phyloP scores from a whole-genome alignment of 176 grass and related monocot genomes.

The Oryza longistaminata region DNA sequence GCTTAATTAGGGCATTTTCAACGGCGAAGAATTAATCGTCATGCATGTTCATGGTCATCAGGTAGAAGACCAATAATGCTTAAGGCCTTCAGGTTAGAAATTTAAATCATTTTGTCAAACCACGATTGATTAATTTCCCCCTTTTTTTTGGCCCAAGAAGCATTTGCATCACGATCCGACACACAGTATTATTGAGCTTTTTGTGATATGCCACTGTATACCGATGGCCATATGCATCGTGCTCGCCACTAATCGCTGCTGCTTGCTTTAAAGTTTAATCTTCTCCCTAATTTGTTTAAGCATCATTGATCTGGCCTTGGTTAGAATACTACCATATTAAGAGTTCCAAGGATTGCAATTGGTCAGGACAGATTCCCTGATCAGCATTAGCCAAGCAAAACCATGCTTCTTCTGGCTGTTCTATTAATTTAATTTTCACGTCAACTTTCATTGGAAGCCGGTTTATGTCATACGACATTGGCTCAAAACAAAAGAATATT shows the following conservation, averaged over 20 bases:
- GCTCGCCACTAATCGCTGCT: constrained; percentile 21
- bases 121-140: not conserved
- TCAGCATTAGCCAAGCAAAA: not conserved
- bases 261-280: constrained; percentile 26
- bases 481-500: not conserved
- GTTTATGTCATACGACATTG: not conserved
- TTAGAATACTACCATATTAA: constrained; percentile 4
- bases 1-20: not conserved
- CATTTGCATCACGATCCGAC: constrained; percentile 11
- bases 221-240: constrained; percentile 5
- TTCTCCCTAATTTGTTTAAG: not conserved
- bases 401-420: not conserved
- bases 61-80: not conserved
- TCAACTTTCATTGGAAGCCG: constrained; percentile 30
- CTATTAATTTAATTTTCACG: constrained; percentile 36
- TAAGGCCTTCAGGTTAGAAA: not conserved
- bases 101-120: not conserved
- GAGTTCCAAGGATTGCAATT: constrained; percentile 20
- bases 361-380: not conserved
- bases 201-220: not conserved
- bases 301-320: not conserved
- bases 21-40: not conserved
- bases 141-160: not conserved
- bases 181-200: constrained; percentile 16
- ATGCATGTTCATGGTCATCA: not conserved